Percentiles rank a stretch among this genome's conserved stretches.
phyloP scores from a whole-genome alignment of 2,329 filamentous ascomycete species.

The Herpotrichia juniperi region DNA sequence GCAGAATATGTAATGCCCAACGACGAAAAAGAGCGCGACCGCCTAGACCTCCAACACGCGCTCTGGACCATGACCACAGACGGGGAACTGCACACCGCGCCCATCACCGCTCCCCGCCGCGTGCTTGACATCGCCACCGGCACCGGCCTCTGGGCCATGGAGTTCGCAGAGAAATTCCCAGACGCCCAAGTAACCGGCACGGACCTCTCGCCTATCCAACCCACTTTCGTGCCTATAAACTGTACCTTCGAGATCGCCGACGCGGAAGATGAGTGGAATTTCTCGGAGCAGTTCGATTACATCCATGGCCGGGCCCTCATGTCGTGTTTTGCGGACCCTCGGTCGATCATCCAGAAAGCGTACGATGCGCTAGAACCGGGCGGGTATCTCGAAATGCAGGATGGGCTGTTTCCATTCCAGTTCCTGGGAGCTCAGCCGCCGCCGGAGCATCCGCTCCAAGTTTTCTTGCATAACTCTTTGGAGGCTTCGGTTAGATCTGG shows the following conservation, averaged over 20 bases:
- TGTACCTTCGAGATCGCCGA: conserved; percentile 34
- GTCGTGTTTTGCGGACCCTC: conserved; percentile 59
- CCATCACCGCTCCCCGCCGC: conserved; percentile 14
- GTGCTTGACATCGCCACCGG: conserved; percentile 30
- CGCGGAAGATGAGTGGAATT: conserved; percentile 58
- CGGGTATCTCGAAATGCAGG: conserved; percentile 58
- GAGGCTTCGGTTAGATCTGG: conserved; percentile 44
- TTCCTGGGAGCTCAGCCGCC: conserved; percentile 23
- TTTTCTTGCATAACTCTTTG: conserved; percentile 24
- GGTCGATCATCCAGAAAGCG: conserved; percentile 50
- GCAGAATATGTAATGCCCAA: conserved; percentile 28
- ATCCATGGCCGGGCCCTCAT: conserved; percentile 60
- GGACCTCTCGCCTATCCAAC: conserved; percentile 39
- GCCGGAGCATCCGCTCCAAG: conserved; percentile 14
- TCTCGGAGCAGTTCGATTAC: conserved; percentile 59
- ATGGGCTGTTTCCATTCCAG: conserved; percentile 35
- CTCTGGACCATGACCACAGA: conserved; percentile 25
- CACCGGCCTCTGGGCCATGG: conserved; percentile 25
- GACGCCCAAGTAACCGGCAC: conserved; percentile 22
- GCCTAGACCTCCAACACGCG: conserved; percentile 29
- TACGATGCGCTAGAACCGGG: conserved; percentile 50
- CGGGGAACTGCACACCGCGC: conserved; percentile 16
- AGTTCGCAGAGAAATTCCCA: conserved; percentile 25
- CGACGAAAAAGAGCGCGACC: conserved; percentile 29
- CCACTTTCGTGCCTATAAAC: conserved; percentile 28